Percentiles rank a stretch among this genome's conserved stretches.
These are phyloP conservation scores for Singerocomus rubriflavus DNA, from an alignment of 1,284 basidiomycete genomes.

Conservation along the genomic window DNA sequence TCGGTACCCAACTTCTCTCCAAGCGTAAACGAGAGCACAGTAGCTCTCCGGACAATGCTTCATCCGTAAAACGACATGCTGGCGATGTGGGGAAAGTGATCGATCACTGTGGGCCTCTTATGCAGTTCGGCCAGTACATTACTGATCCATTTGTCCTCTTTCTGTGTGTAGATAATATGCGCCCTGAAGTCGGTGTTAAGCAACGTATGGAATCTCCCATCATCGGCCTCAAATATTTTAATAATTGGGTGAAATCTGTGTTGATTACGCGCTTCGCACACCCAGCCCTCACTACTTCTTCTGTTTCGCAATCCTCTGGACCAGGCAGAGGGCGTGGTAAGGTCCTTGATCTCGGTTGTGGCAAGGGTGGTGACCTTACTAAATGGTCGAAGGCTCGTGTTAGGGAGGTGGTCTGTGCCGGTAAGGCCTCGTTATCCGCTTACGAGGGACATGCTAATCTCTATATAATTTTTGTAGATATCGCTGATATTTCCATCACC, in stretches of 20 bases:
- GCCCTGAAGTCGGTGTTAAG: conserved; percentile 86
- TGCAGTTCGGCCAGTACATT: neutral
- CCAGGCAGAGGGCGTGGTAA: conserved; percentile 53
- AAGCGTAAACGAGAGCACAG: conserved; percentile 58
- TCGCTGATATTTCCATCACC: conserved; percentile 87
- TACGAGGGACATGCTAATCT: conserved; percentile 1
- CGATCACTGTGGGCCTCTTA: conserved; percentile 59
- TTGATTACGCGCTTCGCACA: conserved; percentile 86
- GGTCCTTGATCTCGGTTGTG: conserved; percentile 95
- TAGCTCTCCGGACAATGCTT: conserved; percentile 39
- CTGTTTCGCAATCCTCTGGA: conserved; percentile 29
- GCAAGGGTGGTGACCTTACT: conserved; percentile 95
- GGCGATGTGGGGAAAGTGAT: conserved; percentile 69
- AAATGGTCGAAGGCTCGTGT: conserved; percentile 95
- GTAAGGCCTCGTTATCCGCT: conserved; percentile 43
- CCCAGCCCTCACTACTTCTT: conserved; percentile 49
- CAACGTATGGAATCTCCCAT: conserved; percentile 91
- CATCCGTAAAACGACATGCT: conserved; percentile 49
- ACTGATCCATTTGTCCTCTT: conserved; percentile 1
- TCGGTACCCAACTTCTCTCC: conserved; percentile 48
- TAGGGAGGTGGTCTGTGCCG: conserved; percentile 77
- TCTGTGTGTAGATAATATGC: conserved; percentile 71
- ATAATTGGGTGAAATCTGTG: conserved; percentile 99
- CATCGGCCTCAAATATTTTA: conserved; percentile 95
- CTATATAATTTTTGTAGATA: conserved; percentile 52